phyloP scores from a whole-genome alignment of 306 rosid species.

The Cercis canadensis region DNA sequence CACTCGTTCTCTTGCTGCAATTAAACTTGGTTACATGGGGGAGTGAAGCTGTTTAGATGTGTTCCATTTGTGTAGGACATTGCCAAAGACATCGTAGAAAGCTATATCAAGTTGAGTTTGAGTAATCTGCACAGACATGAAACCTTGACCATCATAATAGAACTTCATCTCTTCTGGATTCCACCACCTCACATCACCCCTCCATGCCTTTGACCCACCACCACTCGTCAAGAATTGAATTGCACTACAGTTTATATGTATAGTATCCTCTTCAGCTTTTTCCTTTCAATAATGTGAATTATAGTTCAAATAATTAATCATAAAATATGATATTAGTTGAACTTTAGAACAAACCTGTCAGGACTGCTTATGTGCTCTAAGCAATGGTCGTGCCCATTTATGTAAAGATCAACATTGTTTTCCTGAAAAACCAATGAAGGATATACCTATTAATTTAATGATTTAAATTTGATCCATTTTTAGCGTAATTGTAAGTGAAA shows the following conservation, averaged over 20 bases:
- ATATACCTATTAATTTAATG: too few species aligned
- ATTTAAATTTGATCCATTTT: too few species aligned
- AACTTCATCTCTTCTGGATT: neutral
- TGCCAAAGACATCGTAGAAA: neutral
- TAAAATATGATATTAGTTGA: neutral
- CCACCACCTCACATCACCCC: neutral
- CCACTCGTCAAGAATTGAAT: neutral
- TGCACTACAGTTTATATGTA: neutral
- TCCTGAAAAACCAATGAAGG: neutral
- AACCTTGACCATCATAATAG: neutral
- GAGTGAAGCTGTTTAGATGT: neutral
- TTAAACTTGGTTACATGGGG: neutral
- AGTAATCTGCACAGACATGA: neutral
- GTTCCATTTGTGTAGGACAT: neutral
- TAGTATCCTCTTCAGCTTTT: too few species aligned
- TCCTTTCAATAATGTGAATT: neutral
- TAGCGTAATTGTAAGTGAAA: too few species aligned
- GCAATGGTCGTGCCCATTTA: neutral
- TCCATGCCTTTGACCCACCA: slow-evolving; percentile 2
- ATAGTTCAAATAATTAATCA: neutral
- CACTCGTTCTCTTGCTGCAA: too few species aligned
- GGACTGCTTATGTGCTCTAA: neutral
- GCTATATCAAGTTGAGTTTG: neutral
- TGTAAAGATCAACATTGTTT: slow-evolving; percentile 1
- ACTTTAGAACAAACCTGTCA: neutral